phyloP scores from a whole-genome alignment of 2,329 filamentous ascomycete species.

The Pseudocercospora cruenta region DNA sequence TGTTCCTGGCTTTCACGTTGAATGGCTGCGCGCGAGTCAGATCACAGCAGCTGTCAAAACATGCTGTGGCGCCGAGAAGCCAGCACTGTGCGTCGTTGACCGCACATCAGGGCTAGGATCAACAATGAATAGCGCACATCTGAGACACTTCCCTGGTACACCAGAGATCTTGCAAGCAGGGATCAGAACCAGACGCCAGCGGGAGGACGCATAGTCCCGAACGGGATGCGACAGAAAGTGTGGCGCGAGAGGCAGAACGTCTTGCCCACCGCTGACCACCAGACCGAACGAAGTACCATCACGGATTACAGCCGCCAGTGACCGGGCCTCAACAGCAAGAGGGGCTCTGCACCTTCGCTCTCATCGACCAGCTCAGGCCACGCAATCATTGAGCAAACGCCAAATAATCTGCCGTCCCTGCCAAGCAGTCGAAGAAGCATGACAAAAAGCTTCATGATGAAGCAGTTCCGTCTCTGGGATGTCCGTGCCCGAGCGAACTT shows the following conservation, averaged over 20 bases:
- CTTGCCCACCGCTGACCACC: conserved; percentile 5
- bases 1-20: conserved; percentile 31
- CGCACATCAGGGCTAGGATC: conserved; percentile 19
- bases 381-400: conserved; percentile 25
- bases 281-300: conserved; percentile 15
- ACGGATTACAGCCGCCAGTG: conserved; percentile 20
- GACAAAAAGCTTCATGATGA: conserved; percentile 25
- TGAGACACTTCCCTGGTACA: conserved; percentile 28
- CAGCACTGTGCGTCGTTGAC: conserved; percentile 26
- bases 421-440: conserved; percentile 22
- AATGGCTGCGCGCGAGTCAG: conserved; percentile 26
- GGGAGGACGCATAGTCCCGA: conserved; percentile 17
- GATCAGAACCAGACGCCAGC: conserved; percentile 12
- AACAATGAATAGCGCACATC: conserved; percentile 31
- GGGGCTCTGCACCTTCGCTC: conserved; percentile 1
- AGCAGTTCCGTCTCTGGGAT: conserved; percentile 16
- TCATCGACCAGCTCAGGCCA: conserved; percentile 7
- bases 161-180: conserved; percentile 27
- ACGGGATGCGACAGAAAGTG: conserved; percentile 22
- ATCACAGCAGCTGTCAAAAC: conserved; percentile 28
- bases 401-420: conserved; percentile 22
- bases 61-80: conserved; percentile 22
- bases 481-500: conserved; percentile 26
- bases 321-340: conserved; percentile 13
- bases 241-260: conserved; percentile 21